Base-by-base conservation (phyloP, 345 rosid genomes). In the Camelina neglecta region DNA sequence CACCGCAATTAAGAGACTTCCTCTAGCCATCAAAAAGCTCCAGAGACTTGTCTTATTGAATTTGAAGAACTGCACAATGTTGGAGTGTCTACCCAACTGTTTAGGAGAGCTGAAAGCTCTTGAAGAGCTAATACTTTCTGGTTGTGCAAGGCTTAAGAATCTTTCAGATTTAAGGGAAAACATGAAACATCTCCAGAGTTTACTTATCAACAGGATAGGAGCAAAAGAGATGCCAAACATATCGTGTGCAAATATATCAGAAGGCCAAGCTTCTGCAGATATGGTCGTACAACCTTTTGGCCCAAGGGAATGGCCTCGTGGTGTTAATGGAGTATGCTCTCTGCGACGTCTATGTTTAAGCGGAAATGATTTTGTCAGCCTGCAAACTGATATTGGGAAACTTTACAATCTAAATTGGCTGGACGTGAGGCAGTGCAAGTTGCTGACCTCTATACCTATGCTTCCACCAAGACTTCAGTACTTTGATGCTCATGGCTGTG, bases 401-500 rank as follows among this genome's bases (percentile, higher is more conserved):
- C 54, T 49, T 2, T 16, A 49, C 4, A 7, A 49, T 8, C 5
- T 49, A 0, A 49, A 7, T 6, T 49, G 54, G 54, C 54, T 49
- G 0, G 54, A 49, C 0, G 5, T 49, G 54, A 49, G 3, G 10
- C 21, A 49, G 0, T 49, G 54, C 54, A 49, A 49, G 2, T 6
- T 6, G 23, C 54, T 49, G 11, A 49, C 2, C 1, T 49, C 23
- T 49, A 2, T 16, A 0, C 54, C 54, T 0, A 16, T 49, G 11
- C 54, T 49, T 49, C 54, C 54, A 16, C 54, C 23, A 68, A 54
- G 62, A 23, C 72, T 68, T 39, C 23, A 24, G 6, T 68, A 15
- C 24, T 53, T 67, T 51, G 49, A 67, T 53, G 72, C 72, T 1
- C 21, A 53, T 67, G 60, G 36, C 2, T 67, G 72, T 67, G 72